Percentiles rank a stretch among this genome's conserved stretches.
Evolutionary conservation across 768 basidiomycete genomes (phyloP).

Genomic region (Hericium rajendrae): DNA sequence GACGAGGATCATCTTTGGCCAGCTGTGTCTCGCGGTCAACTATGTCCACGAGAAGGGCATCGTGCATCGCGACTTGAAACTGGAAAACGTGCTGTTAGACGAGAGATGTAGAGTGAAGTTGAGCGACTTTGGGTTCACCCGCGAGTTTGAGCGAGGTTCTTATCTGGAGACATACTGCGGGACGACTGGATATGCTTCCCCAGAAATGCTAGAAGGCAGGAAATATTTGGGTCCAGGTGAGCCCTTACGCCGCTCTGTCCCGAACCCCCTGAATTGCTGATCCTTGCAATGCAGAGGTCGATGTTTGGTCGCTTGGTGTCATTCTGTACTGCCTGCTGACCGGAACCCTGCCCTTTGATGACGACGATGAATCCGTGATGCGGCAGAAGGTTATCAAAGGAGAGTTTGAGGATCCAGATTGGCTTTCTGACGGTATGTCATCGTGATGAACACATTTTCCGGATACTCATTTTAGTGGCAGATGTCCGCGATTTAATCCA

Average conservation of each 20-base stretch:
- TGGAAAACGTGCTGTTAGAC: conserved; percentile 90
- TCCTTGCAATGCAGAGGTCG: conserved; percentile 56
- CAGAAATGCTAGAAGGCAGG: conserved; percentile 82
- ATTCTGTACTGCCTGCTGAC: conserved; percentile 87
- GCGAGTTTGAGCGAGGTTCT: conserved; percentile 72
- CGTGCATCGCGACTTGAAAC: conserved; percentile 93
- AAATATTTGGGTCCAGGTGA: conserved; percentile 85
- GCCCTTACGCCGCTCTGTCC: not conserved
- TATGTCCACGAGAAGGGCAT: conserved; percentile 90
- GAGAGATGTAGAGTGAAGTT: conserved; percentile 87
- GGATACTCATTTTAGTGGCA: conserved; percentile 22
- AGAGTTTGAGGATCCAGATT: conserved; percentile 85
- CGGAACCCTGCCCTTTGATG: conserved; percentile 46
- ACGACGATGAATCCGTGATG: conserved; percentile 37
- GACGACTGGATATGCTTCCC: conserved; percentile 88
- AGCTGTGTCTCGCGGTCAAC: conserved; percentile 86
- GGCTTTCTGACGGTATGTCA: conserved; percentile 73
- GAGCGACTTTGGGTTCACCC: conserved; percentile 91
- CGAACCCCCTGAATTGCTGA: not conserved
- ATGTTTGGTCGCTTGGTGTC: conserved; percentile 90
- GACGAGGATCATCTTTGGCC: conserved; percentile 85
- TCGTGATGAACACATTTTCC: not conserved
- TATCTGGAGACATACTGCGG: conserved; percentile 93
- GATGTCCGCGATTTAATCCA: conserved; percentile 82
- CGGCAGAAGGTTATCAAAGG: conserved; percentile 74